Conservation (phyloP, 1,284 basidiomycete species). For the Schizophyllum amplum region DNA sequence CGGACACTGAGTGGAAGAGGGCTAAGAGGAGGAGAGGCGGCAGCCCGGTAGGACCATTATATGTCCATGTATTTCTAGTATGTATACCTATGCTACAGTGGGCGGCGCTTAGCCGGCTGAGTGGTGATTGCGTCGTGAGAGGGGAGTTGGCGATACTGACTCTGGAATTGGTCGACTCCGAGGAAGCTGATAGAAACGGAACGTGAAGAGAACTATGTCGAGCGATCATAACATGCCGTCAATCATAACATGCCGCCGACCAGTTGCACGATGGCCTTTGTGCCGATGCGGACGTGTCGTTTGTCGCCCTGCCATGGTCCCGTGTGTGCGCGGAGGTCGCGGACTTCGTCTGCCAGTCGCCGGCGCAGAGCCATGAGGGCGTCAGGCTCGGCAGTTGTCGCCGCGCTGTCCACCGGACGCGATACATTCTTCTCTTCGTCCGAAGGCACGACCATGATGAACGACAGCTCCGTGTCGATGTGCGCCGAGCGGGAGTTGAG, state of each 20-base stretch:
- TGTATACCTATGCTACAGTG: background rate
- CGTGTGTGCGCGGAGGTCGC: conserved; percentile 7
- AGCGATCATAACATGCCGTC: too few species aligned
- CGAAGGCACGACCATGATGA: conserved; percentile 67
- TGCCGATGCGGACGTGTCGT: conserved; percentile 9
- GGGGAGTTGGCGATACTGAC: too few species aligned
- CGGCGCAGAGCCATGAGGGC: conserved; percentile 22
- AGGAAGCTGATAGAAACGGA: too few species aligned
- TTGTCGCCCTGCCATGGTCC: conserved; percentile 8
- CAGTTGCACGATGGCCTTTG: conserved; percentile 8
- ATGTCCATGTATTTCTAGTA: background rate
- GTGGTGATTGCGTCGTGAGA: background rate
- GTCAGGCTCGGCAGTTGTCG: background rate
- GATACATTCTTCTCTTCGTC: conserved; percentile 19
- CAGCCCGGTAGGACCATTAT: too few species aligned
- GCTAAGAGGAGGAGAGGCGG: too few species aligned
- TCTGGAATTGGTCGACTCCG: too few species aligned
- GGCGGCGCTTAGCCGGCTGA: background rate
- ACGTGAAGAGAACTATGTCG: too few species aligned
- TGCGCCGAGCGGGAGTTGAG: conserved; percentile 87
- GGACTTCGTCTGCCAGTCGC: conserved; percentile 35
- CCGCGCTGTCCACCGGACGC: background rate
- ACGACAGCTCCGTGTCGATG: conserved; percentile 90
- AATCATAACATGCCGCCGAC: conserved; percentile 13
- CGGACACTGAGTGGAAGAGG: too few species aligned